Evolutionary conservation across 2,329 filamentous ascomycete species (phyloP).

Genomic region (Fusarium dimerum): DNA sequence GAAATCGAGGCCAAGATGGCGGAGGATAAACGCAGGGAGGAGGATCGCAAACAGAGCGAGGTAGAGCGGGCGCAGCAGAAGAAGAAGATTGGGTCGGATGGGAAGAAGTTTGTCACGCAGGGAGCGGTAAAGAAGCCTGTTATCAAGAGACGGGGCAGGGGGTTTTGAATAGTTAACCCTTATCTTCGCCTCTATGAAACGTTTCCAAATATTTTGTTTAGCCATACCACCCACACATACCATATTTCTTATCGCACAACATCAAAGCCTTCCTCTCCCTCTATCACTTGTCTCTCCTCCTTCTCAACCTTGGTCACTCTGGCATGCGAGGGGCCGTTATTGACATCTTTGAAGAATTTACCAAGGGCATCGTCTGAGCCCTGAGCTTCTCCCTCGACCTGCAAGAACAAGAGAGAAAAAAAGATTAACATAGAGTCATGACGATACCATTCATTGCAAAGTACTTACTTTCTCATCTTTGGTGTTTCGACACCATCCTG

Average conservation of each 20-base stretch:
- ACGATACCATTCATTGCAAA: not conserved
- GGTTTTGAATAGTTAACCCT: conserved; percentile 40
- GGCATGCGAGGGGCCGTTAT: conserved; percentile 71
- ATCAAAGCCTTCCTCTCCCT: conserved; percentile 68
- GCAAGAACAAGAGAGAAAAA: conserved; percentile 14
- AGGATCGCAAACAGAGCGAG: conserved; percentile 55
- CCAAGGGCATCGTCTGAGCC: conserved; percentile 65
- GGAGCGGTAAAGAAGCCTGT: conserved; percentile 64
- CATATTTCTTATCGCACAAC: conserved; percentile 43
- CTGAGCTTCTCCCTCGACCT: conserved; percentile 92
- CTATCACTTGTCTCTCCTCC: conserved; percentile 62
- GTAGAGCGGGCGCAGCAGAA: conserved; percentile 45
- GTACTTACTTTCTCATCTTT: conserved; percentile 52
- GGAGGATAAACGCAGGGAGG: conserved; percentile 72
- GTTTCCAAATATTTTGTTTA: not conserved
- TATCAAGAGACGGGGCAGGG: conserved; percentile 56
- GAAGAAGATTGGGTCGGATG: conserved; percentile 39
- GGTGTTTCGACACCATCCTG: conserved; percentile 65
- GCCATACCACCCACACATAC: not conserved
- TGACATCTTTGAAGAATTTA: conserved; percentile 72
- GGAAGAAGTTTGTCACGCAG: conserved; percentile 61
- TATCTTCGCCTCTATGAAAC: not conserved
- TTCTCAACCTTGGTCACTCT: conserved; percentile 74
- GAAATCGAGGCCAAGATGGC: conserved; percentile 94
- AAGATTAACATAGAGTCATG: not conserved